Evolutionary conservation across 192 early-diverging fungal species (phyloP).

Genomic region (Entomortierella chlamydospora): DNA sequence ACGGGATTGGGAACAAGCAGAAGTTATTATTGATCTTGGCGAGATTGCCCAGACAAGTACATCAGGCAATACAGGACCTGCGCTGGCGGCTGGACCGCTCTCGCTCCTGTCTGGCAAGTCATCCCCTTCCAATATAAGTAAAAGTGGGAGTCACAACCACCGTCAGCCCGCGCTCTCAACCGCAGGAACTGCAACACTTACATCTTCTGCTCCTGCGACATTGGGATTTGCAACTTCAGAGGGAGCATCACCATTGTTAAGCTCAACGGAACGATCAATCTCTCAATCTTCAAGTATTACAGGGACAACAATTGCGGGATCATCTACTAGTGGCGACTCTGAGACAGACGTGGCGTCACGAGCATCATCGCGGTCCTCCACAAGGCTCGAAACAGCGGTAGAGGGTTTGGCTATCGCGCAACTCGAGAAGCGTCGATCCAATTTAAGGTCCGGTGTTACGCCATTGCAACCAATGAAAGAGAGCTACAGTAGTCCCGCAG

Average conservation of each 20-base stretch:
- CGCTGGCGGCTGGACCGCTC: conserved; percentile 42
- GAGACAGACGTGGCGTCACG: not conserved
- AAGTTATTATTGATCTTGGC: conserved; percentile 56
- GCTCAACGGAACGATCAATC: not conserved
- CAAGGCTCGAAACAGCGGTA: conserved; percentile 3
- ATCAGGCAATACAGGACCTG: conserved; percentile 8
- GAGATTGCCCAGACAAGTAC: conserved; percentile 54
- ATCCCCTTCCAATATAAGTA: not conserved
- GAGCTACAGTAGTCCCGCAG: conserved; percentile 29
- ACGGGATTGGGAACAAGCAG: conserved; percentile 57
- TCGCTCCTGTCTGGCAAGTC: conserved; percentile 28
- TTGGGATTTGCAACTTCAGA: too few relatives aligned
- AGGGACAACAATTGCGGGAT: not conserved
- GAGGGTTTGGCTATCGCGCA: conserved; percentile 1
- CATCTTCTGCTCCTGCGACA: too few relatives aligned
- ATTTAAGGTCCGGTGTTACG: not conserved
- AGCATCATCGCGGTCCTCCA: conserved; percentile 18
- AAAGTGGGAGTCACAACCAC: not conserved
- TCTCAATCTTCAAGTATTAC: conserved; percentile 18
- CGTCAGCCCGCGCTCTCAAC: conserved; percentile 14
- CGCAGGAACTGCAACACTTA: not conserved
- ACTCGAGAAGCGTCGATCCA: not conserved
- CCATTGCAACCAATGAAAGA: conserved; percentile 25
- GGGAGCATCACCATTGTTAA: not conserved
- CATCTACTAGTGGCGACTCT: not conserved